These are phyloP conservation scores for Daldinia concentrica DNA, from an alignment of 495 filamentous ascomycete genomes.

Conservation along the genomic window DNA sequence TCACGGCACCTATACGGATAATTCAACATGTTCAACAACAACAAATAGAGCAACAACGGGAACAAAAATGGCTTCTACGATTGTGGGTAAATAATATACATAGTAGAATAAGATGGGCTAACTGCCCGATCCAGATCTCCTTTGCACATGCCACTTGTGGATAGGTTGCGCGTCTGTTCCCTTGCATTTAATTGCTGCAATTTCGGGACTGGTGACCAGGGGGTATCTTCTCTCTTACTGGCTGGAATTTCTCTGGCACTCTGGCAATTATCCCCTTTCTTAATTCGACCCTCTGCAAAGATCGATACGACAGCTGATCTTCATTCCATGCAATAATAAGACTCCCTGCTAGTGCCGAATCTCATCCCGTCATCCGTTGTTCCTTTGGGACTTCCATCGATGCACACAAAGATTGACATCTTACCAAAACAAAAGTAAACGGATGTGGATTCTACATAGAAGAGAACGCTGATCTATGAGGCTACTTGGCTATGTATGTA, in stretches of 20 bases:
- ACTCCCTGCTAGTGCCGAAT: conserved; percentile 12
- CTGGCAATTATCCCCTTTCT: conserved; percentile 29
- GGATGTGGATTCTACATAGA: neutral
- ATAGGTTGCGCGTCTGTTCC: conserved; percentile 37
- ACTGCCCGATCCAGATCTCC: conserved; percentile 37
- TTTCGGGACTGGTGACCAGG: conserved; percentile 34
- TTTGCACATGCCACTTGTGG: conserved; percentile 41
- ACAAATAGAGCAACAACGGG: neutral
- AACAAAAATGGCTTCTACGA: neutral
- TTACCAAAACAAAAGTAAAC: neutral
- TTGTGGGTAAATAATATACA: conserved; percentile 14
- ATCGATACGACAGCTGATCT: conserved; percentile 37
- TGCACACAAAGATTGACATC: neutral
- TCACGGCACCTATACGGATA: neutral
- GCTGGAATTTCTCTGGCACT: conserved; percentile 27
- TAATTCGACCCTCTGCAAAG: conserved; percentile 23
- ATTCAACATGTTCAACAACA: neutral
- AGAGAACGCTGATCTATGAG: conserved; percentile 4
- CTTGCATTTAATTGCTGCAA: conserved; percentile 44
- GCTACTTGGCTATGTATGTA: neutral
- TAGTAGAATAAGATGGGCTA: conserved; percentile 13
- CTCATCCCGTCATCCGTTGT: conserved; percentile 22
- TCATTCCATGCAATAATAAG: conserved; percentile 35
- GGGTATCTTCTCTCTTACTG: conserved; percentile 28
- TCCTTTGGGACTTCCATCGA: conserved; percentile 4